Percentiles rank a stretch among this genome's conserved stretches.
phyloP scores from a whole-genome alignment of 148 eudicot species.

The Rhododendron vialii region DNA sequence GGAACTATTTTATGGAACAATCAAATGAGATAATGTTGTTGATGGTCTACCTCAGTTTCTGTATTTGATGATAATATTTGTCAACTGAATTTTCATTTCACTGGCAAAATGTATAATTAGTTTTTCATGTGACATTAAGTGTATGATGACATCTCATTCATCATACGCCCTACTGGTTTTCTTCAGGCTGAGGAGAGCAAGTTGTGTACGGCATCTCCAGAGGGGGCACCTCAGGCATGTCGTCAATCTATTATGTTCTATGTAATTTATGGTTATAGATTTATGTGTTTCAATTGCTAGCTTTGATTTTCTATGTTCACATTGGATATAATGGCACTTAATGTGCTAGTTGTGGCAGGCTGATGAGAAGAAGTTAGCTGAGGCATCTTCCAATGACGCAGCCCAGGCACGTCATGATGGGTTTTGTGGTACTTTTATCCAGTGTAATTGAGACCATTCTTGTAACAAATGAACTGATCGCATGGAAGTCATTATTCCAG shows the following conservation, averaged over 20 bases:
- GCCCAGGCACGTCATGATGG: slow-evolving; percentile 12
- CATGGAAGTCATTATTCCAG: neutral
- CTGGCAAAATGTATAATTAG: neutral
- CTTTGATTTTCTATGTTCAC: slow-evolving; percentile 1
- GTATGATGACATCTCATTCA: neutral
- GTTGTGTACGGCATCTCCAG: slow-evolving; percentile 24
- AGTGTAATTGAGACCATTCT: neutral
- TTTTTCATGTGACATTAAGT: neutral
- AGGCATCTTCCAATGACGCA: slow-evolving; percentile 16
- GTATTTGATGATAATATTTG: neutral
- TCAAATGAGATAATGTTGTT: neutral
- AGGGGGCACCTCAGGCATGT: slow-evolving; percentile 37
- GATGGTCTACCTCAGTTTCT: neutral
- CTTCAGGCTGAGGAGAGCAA: slow-evolving; percentile 35
- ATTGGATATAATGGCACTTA: neutral
- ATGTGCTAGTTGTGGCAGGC: slow-evolving; percentile 20
- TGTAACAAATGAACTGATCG: neutral
- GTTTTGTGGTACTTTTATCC: neutral
- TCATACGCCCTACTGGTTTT: neutral
- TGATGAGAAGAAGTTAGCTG: slow-evolving; percentile 14
- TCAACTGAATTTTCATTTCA: neutral
- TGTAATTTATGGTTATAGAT: neutral
- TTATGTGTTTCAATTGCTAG: neutral
- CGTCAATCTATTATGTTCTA: neutral
- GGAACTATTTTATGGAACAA: neutral